Percentiles rank a stretch among this genome's conserved stretches.
phyloP scores from a whole-genome alignment of 257 asterid species.

The Fraxinus americana region DNA sequence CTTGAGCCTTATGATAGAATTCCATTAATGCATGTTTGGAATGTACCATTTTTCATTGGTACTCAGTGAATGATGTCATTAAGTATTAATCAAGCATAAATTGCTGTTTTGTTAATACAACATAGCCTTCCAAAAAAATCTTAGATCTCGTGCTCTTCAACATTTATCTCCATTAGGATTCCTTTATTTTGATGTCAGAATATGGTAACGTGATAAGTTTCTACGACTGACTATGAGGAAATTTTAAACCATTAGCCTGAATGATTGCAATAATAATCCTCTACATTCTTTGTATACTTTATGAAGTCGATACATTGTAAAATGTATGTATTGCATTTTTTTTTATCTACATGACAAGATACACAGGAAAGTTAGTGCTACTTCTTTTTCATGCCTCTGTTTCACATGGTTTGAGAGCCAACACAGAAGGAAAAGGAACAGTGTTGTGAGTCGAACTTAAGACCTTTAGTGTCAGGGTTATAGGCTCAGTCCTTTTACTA shows the following conservation, averaged over 20 bases:
- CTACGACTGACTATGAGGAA: background rate
- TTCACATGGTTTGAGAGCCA: background rate
- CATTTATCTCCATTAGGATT: background rate
- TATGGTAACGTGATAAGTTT: background rate
- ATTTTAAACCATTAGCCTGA: background rate
- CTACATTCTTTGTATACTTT: background rate
- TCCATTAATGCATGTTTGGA: background rate
- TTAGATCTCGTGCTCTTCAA: background rate
- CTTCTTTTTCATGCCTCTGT: background rate
- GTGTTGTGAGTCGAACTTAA: background rate
- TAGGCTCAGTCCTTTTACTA: background rate
- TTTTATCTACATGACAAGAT: background rate
- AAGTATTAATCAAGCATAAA: background rate
- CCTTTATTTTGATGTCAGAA: background rate
- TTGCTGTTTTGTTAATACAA: background rate
- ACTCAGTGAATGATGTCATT: background rate
- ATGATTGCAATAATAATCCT: background rate
- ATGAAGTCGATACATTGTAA: background rate
- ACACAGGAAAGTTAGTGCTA: background rate
- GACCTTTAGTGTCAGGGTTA: background rate
- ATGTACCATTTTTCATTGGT: background rate
- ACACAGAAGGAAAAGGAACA: background rate
- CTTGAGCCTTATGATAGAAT: background rate
- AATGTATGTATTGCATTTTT: background rate
- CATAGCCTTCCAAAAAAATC: background rate